phyloP scores from a whole-genome alignment of 495 filamentous ascomycete genomes.

The Podospora comata region DNA sequence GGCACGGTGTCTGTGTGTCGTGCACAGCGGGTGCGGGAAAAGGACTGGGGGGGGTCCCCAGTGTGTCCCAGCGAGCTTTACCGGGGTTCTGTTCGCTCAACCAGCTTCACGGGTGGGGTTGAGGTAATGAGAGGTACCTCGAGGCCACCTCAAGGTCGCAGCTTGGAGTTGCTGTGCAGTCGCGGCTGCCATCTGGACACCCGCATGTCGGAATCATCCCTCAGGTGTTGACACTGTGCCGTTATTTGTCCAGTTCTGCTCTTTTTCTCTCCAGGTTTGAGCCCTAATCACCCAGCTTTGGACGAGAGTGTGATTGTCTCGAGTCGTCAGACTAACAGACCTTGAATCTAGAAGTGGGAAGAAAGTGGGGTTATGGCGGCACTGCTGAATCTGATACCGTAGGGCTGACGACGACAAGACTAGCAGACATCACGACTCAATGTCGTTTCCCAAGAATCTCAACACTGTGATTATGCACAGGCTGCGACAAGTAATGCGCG shows the following conservation, averaged over 20 bases:
- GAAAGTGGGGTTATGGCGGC: neutral
- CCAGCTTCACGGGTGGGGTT: conserved; percentile 11
- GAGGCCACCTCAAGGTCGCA: conserved; percentile 7
- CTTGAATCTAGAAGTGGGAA: neutral
- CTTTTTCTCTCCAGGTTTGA: neutral
- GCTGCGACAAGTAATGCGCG: neutral
- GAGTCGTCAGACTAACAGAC: neutral
- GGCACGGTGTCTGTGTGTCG: conserved; percentile 8
- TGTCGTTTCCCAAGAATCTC: neutral
- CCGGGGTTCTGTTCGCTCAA: conserved; percentile 3
- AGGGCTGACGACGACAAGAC: neutral
- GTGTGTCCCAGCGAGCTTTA: neutral
- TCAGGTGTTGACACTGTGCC: neutral
- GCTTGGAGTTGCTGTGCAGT: conserved; percentile 12
- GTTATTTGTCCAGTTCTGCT: neutral
- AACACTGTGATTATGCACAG: neutral
- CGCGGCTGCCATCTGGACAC: neutral
- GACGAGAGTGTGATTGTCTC: no score
- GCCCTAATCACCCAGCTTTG: neutral
- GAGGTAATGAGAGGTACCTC: conserved; percentile 8
- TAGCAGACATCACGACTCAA: neutral
- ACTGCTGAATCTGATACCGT: neutral
- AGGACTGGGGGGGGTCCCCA: conserved; percentile 3
- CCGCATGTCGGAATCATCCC: conserved; percentile 1
- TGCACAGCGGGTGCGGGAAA: conserved; percentile 5